Evolutionary conservation across 176 grass and related monocot species (phyloP).

Genomic region (Oryza meyeriana): DNA sequence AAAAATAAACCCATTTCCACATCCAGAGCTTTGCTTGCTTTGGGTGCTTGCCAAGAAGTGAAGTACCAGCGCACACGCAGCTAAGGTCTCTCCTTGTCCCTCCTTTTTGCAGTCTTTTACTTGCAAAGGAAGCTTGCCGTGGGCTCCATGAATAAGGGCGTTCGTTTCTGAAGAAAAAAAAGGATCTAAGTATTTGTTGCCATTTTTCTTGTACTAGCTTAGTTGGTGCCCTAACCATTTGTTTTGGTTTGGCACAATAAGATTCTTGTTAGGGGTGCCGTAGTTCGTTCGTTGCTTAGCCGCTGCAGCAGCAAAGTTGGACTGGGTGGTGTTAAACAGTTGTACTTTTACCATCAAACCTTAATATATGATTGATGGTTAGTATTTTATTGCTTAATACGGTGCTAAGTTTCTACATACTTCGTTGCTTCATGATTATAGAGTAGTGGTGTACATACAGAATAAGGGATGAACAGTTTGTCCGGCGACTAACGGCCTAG

Average conservation of each 20-base stretch:
- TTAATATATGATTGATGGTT: neutral
- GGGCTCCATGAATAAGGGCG: constrained; percentile 51
- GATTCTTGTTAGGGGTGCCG: neutral
- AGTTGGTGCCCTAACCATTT: neutral
- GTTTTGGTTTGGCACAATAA: constrained; percentile 2
- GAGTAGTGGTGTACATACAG: neutral
- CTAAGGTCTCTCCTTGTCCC: constrained; percentile 1
- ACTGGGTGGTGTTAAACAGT: neutral
- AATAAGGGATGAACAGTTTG: neutral
- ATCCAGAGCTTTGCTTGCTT: constrained; percentile 22
- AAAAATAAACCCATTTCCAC: constrained; percentile 6
- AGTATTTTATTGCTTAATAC: neutral
- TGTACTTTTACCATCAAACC: neutral
- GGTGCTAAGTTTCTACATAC: neutral
- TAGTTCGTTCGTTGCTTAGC: neutral
- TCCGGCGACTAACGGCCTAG: constrained; percentile 19
- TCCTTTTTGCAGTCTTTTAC: constrained; percentile 44
- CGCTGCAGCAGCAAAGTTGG: neutral
- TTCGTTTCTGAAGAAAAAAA: neutral
- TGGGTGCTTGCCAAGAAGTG: constrained; percentile 11
- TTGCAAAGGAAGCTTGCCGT: constrained; percentile 39
- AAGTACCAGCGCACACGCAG: constrained; percentile 30
- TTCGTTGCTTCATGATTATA: neutral
- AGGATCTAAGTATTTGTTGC: neutral
- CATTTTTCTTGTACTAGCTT: neutral